Percentiles rank a stretch among this genome's conserved stretches.
Evolutionary conservation across 331 rosid genomes (phyloP).

Genomic region (Telfairia occidentalis): DNA sequence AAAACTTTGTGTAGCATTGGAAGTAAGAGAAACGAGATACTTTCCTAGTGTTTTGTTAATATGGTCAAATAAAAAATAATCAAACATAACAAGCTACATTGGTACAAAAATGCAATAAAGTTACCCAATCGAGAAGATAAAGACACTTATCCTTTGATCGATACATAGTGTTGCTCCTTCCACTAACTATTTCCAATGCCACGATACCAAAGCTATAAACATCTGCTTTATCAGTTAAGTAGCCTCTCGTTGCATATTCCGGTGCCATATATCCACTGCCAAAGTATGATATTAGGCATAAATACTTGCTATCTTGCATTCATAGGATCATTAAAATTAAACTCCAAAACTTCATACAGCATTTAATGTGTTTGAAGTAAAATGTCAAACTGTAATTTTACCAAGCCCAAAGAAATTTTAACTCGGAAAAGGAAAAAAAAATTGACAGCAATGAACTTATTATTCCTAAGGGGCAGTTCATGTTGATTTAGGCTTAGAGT

Average conservation of each 20-base stretch:
- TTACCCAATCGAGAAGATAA: constrained; percentile 11
- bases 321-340: too few species aligned
- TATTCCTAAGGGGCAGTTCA: not conserved
- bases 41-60: not conserved
- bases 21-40: too few species aligned
- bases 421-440: too few species aligned
- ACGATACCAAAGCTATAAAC: too few species aligned
- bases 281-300: not conserved
- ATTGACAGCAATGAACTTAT: not conserved
- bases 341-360: not conserved
- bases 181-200: too few species aligned
- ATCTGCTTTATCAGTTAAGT: too few species aligned
- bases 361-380: not conserved
- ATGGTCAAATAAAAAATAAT: not conserved
- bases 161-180: not conserved
- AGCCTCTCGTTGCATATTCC: too few species aligned
- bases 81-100: not conserved
- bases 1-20: too few species aligned
- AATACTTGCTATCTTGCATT: not conserved
- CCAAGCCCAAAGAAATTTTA: not conserved
- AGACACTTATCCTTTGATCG: not conserved
- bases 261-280: constrained; percentile 37
- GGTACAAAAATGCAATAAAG: not conserved
- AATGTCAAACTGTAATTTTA: not conserved
- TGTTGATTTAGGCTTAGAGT: too few species aligned